phyloP scores from a whole-genome alignment of 441 rosid species.

The Corymbia citriodora region DNA sequence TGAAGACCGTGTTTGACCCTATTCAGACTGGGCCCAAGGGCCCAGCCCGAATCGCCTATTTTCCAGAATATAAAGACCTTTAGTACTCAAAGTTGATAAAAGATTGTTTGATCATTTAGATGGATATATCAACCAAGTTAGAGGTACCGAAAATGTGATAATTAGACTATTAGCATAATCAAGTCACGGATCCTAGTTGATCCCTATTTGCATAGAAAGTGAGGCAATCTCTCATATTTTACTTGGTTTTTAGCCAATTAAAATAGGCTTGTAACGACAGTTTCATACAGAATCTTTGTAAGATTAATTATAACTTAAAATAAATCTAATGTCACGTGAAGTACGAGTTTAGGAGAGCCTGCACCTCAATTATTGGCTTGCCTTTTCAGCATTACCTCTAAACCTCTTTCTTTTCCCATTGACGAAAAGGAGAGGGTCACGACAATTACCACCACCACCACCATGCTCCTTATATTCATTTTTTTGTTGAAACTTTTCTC shows the following conservation, averaged over 20 bases:
- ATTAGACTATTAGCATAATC: background rate
- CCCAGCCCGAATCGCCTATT: background rate
- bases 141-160: background rate
- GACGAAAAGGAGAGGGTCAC: too few relatives aligned
- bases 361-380: too few relatives aligned
- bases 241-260: too few relatives aligned
- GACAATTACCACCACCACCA: too few relatives aligned
- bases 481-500: too few relatives aligned
- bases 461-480: too few relatives aligned
- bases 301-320: too few relatives aligned
- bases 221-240: background rate
- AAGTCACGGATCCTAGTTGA: background rate
- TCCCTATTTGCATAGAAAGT: rapidly evolving
- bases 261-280: rapidly evolving
- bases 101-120: background rate
- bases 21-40: background rate
- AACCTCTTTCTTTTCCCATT: too few relatives aligned
- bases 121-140: background rate
- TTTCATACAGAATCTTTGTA: too few relatives aligned
- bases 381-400: too few relatives aligned
- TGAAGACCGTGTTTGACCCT: background rate
- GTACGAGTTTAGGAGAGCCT: background rate
- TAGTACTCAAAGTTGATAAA: background rate
- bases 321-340: background rate
- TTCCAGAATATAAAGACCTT: background rate